A percentile compares a stretch with the other conserved stretches of the same genome.
phyloP scores from a whole-genome alignment of 2,329 filamentous ascomycete species.

The Xylaria sp. region DNA sequence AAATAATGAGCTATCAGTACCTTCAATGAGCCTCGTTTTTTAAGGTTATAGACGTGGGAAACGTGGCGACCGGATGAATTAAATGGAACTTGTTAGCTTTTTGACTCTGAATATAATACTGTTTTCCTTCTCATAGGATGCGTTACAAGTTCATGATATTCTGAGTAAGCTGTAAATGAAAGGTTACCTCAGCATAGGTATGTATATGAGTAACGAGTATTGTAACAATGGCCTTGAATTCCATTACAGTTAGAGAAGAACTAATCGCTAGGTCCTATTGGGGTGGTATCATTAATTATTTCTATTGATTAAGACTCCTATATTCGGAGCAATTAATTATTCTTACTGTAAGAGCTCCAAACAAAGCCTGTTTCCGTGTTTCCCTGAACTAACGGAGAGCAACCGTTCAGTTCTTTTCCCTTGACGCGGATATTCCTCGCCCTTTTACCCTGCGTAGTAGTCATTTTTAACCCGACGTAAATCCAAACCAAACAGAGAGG shows the following conservation, averaged over 20 bases:
- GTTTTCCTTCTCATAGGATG: background rate
- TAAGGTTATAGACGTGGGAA: background rate
- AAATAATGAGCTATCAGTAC: no score
- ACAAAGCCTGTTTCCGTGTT: background rate
- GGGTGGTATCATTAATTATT: background rate
- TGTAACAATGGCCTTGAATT: no score
- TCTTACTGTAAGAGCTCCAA: constrained; percentile 7
- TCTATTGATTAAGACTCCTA: constrained; percentile 15
- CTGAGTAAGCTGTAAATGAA: no score
- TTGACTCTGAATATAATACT: background rate
- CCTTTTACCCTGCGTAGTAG: background rate
- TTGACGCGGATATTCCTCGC: background rate
- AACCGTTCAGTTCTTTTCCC: background rate
- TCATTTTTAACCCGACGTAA: background rate
- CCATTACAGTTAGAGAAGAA: background rate
- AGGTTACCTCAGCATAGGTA: no score
- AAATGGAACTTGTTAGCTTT: background rate
- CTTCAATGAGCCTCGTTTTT: background rate
- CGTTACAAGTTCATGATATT: background rate
- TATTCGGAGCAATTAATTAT: constrained; percentile 18
- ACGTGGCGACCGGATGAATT: background rate
- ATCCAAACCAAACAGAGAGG: background rate
- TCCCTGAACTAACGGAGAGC: constrained; percentile 1
- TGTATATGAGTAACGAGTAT: background rate
- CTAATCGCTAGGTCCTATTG: background rate